Conservation (phyloP, 2,329 filamentous ascomycete genomes). For the Aspergillus costaricaensis region DNA sequence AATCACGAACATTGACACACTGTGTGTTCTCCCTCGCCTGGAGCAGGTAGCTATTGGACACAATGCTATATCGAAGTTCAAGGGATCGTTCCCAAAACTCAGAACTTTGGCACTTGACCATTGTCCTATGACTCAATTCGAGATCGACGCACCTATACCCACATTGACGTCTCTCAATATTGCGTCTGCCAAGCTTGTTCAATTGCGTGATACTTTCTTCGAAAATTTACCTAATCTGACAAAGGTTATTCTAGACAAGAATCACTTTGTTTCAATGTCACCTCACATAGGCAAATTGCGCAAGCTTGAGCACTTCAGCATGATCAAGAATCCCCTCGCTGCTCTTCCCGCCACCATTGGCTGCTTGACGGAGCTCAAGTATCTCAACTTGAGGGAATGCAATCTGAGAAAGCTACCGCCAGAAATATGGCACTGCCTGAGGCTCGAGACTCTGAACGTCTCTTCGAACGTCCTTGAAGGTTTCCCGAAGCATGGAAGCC, state of each 20-base stretch:
- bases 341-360: constrained; percentile 86
- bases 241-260: constrained; percentile 86
- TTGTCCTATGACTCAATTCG: constrained; percentile 92
- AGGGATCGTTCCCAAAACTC: constrained; percentile 82
- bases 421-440: constrained; percentile 94
- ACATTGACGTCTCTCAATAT: constrained; percentile 85
- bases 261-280: constrained; percentile 90
- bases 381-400: constrained; percentile 88
- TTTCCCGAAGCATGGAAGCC: constrained; percentile 77
- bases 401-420: constrained; percentile 85
- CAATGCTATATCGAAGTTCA: constrained; percentile 87
- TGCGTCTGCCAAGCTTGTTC: constrained; percentile 85
- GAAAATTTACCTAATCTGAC: constrained; percentile 84
- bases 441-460: constrained; percentile 86
- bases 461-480: constrained; percentile 90
- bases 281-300: constrained; percentile 79
- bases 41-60: constrained; percentile 90
- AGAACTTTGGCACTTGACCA: constrained; percentile 87
- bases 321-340: constrained; percentile 86
- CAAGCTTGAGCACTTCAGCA: constrained; percentile 86
- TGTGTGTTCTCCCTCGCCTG: constrained; percentile 79
- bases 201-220: constrained; percentile 83
- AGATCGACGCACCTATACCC: constrained; percentile 73
- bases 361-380: constrained; percentile 77
- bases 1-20: constrained; percentile 83